Percentiles rank a stretch among this genome's conserved stretches.
Evolutionary conservation across 768 basidiomycete genomes (phyloP).

Genomic region (Terana coerulea): DNA sequence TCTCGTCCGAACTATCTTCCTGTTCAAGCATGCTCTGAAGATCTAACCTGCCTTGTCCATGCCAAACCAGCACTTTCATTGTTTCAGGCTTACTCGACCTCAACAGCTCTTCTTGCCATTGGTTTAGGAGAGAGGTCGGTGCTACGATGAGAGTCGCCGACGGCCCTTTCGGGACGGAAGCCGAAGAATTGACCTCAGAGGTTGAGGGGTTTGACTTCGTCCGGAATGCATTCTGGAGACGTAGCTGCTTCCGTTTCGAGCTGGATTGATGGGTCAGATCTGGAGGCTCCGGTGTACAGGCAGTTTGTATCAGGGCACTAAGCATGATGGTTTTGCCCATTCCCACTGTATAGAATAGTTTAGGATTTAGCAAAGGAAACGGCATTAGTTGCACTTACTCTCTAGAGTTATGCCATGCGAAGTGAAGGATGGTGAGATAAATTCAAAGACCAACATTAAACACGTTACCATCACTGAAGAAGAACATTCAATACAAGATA

Average conservation of each 20-base stretch:
- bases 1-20: conserved; percentile 35
- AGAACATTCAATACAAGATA: not conserved
- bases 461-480: conserved; percentile 33
- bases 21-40: conserved; percentile 55
- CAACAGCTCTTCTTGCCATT: conserved; percentile 92
- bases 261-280: conserved; percentile 25
- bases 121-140: conserved; percentile 85
- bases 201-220: conserved; percentile 25
- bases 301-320: conserved; percentile 83
- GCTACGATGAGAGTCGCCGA: conserved; percentile 87
- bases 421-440: not conserved
- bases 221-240: conserved; percentile 61
- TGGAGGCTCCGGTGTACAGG: conserved; percentile 45
- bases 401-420: conserved; percentile 32
- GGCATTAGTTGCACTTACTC: conserved; percentile 35
- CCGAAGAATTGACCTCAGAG: not conserved
- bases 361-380: not conserved
- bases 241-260: conserved; percentile 52
- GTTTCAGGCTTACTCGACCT: conserved; percentile 74
- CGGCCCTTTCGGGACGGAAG: conserved; percentile 31
- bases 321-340: conserved; percentile 96
- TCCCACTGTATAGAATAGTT: conserved; percentile 58
- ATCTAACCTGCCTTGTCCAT: conserved; percentile 82
- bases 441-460: not conserved
- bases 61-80: conserved; percentile 73